Evolutionary conservation across 2,329 filamentous ascomycete genomes (phyloP), one percentile per base, ranked within the genome.

Genomic region (Neofusicoccum cordaticola): DNA sequence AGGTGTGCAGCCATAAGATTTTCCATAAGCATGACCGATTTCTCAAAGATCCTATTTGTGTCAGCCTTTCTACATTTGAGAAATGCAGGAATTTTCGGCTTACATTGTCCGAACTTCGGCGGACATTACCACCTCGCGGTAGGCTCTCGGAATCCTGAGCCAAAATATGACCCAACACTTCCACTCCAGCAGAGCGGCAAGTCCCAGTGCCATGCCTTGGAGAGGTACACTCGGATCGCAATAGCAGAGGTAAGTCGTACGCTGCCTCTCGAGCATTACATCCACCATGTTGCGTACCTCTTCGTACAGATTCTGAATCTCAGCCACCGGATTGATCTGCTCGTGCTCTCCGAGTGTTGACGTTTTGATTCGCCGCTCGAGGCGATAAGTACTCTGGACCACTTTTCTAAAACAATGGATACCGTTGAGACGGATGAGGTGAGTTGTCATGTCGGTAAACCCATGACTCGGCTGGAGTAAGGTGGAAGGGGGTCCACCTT

Each of bases 151-250:
- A 71, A 77, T 75, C 27, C 75, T 71, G 13, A 77, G 70, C 75
- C 75, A 77, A 64, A 77, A 77, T 12, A 77, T 66, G 2, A 77
- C 64, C 57, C 76, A 76, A 60, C 72, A 72, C 45, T 75, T 71
- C 75, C 75, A 77, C 62, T 77, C 74, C 22, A 77, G 51, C 19
- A 77, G 63, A 2, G 72, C 71, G 4, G 72, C 71, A 27, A 77
- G 45, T 3, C 73, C 71, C 4, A 77, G 58, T 19, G 68, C 68
- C 4, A 77, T 44, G 39, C 74, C 68, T 37, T 77, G 73, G 56
- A 74, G 67, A 2, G 73, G 71, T 17, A 75, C 67, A 7, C 71
- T 69, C 7, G 71, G 71, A 44, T 71, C 72, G n/a, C 73, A 73
- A 47, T 69, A 72, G 13, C 70, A 68, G 22, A 77, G 65, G 58